Conservation (phyloP, 768 basidiomycete genomes). For the Zangia roseola region DNA sequence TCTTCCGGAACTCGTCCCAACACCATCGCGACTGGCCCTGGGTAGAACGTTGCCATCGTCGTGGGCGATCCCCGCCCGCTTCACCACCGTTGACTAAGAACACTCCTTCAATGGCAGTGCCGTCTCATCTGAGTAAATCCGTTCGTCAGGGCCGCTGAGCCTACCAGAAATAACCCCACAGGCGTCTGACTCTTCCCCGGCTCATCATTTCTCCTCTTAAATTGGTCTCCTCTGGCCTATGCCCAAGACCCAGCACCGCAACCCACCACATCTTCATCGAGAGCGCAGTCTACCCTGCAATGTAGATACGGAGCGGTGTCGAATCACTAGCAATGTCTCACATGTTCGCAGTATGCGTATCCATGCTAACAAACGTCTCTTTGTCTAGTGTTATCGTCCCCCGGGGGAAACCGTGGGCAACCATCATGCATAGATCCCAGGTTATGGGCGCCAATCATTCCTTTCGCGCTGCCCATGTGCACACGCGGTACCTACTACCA, state of each 20-base stretch:
- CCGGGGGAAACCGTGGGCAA: neutral
- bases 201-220: neutral
- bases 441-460: conserved; percentile 14
- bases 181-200: too few relatives aligned
- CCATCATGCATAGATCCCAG: conserved; percentile 7
- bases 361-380: neutral
- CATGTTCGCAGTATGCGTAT: neutral
- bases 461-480: neutral
- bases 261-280: too few relatives aligned
- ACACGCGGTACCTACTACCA: too few relatives aligned
- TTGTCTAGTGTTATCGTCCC: too few relatives aligned
- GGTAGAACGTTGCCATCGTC: conserved; percentile 40
- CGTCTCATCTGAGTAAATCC: conserved; percentile 16
- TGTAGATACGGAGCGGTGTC: neutral
- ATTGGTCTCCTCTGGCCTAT: neutral
- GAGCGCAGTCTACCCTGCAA: too few relatives aligned
- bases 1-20: conserved; percentile 54
- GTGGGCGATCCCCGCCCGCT: conserved; percentile 8
- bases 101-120: conserved; percentile 22
- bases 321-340: too few relatives aligned
- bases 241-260: conserved; percentile 11
- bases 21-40: conserved; percentile 45
- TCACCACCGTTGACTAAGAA: conserved; percentile 14
- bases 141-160: conserved; percentile 7
- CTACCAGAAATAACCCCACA: conserved; percentile 10